phyloP scores from a whole-genome alignment of 208 protist species.

The Leishmania gerbilli region DNA sequence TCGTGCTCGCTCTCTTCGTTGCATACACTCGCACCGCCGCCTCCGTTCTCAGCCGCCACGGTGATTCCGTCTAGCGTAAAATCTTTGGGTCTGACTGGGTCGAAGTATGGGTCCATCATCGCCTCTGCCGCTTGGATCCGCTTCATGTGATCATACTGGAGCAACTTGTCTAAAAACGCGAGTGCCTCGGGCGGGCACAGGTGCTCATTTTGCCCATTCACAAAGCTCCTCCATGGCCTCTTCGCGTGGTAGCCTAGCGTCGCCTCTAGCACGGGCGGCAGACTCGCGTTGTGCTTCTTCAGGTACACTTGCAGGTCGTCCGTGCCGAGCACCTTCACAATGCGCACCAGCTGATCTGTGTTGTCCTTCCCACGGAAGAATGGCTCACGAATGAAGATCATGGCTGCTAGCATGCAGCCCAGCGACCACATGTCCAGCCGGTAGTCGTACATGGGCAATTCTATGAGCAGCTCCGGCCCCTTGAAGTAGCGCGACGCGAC shows the following conservation, averaged over 20 bases:
- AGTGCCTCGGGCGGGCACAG: constrained; percentile 97
- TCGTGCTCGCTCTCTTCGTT: constrained; percentile 31
- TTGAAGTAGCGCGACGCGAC: constrained; percentile 99
- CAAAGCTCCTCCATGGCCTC: constrained; percentile 94
- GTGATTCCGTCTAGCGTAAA: constrained; percentile 7
- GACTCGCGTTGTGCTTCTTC: constrained; percentile 96
- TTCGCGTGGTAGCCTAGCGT: constrained; percentile 84
- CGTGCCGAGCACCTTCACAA: constrained; percentile 97
- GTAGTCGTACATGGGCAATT: constrained; percentile 99
- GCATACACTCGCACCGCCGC: neutral
- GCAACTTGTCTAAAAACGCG: constrained; percentile 98
- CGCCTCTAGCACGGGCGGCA: constrained; percentile 92
- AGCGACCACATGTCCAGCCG: constrained; percentile 99
- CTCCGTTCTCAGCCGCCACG: neutral
- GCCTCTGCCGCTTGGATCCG: constrained; percentile 98
- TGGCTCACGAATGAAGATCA: constrained; percentile 99
- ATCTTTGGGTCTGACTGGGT: constrained; percentile 76
- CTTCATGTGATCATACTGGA: constrained; percentile 97
- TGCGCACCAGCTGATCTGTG: constrained; percentile 98
- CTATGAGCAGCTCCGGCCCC: constrained; percentile 98
- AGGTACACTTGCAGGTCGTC: constrained; percentile 96
- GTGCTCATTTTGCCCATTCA: constrained; percentile 96
- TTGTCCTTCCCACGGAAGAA: constrained; percentile 99
- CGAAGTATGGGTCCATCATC: constrained; percentile 99
- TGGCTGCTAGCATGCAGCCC: constrained; percentile 99